These are phyloP conservation scores for Botrytis sinoallii DNA, from an alignment of 2,329 filamentous ascomycete genomes.

Conservation along the genomic window DNA sequence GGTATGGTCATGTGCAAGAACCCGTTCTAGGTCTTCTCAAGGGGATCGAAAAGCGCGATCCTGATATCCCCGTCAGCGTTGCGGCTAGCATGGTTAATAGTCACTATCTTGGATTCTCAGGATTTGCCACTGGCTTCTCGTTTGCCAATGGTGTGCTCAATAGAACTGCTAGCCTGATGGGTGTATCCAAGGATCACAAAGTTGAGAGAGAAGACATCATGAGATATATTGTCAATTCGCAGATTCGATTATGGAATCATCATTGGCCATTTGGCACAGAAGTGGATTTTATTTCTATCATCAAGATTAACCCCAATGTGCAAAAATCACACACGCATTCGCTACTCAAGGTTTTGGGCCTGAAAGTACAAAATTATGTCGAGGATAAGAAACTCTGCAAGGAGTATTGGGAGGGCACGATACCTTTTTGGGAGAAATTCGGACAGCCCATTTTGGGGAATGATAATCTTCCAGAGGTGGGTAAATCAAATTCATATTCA, in stretches of 20 bases:
- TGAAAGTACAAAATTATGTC: not conserved
- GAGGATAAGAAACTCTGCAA: not conserved
- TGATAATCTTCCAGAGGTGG: not conserved
- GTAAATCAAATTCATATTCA: not conserved
- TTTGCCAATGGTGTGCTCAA: not conserved
- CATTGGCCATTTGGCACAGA: not conserved
- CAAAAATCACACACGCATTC: not conserved
- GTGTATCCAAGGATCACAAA: not conserved
- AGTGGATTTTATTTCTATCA: not conserved
- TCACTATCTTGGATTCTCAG: not conserved
- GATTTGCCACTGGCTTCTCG: not conserved
- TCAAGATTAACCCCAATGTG: not conserved
- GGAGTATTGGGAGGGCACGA: not conserved
- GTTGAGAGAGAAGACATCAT: not conserved
- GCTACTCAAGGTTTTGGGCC: not conserved
- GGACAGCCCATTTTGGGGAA: not conserved
- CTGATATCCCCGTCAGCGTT: not conserved
- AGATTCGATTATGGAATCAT: not conserved
- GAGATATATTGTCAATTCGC: not conserved
- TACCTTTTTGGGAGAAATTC: not conserved
- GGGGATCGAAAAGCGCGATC: not conserved
- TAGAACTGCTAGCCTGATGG: not conserved
- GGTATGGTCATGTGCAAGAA: not conserved
- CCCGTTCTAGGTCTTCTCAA: not conserved
- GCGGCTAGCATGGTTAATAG: conserved; percentile 1